A percentile compares a stretch with the other conserved stretches of the same genome.
Evolutionary conservation across 108 stramenopile species (phyloP).

Genomic region (Skeletonema costatum): DNA sequence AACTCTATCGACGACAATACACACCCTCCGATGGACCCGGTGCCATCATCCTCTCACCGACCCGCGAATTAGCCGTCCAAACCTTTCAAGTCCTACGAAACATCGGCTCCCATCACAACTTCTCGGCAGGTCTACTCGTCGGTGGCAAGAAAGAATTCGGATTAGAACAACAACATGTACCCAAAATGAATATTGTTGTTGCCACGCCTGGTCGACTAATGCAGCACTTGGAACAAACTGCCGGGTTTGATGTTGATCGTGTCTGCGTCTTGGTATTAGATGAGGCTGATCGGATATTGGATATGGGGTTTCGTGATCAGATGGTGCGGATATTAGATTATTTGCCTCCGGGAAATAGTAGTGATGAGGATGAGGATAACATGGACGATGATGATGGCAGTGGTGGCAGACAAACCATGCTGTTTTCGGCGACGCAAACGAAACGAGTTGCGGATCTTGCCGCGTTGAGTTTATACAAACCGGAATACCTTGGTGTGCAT

Average conservation of each 20-base stretch:
- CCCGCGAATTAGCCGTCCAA: constrained; percentile 99
- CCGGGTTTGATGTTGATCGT: constrained; percentile 87
- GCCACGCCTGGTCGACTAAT: constrained; percentile 96
- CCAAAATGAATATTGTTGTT: constrained; percentile 91
- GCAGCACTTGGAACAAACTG: constrained; percentile 98
- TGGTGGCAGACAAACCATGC: constrained; percentile 88
- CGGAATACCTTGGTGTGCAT: constrained; percentile 97
- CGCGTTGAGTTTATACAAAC: constrained; percentile 85
- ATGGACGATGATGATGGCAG: constrained; percentile 27
- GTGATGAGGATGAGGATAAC: constrained; percentile 19
- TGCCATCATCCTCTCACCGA: constrained; percentile 95
- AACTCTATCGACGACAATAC: constrained; percentile 78
- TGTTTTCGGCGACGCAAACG: constrained; percentile 99
- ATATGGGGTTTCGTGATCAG: constrained; percentile 97
- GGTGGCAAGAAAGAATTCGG: constrained; percentile 97
- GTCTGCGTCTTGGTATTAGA: constrained; percentile 95
- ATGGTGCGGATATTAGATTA: constrained; percentile 92
- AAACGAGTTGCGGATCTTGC: constrained; percentile 96
- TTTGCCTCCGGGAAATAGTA: constrained; percentile 66
- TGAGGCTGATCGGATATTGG: constrained; percentile 98
- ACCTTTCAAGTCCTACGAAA: constrained; percentile 93
- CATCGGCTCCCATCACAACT: constrained; percentile 87
- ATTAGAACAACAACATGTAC: constrained; percentile 85
- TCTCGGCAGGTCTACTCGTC: constrained; percentile 94
- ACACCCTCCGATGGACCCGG: constrained; percentile 89